Conservation (phyloP, 1,139 yeast genomes). For the Insectozyma bohioensis region DNA sequence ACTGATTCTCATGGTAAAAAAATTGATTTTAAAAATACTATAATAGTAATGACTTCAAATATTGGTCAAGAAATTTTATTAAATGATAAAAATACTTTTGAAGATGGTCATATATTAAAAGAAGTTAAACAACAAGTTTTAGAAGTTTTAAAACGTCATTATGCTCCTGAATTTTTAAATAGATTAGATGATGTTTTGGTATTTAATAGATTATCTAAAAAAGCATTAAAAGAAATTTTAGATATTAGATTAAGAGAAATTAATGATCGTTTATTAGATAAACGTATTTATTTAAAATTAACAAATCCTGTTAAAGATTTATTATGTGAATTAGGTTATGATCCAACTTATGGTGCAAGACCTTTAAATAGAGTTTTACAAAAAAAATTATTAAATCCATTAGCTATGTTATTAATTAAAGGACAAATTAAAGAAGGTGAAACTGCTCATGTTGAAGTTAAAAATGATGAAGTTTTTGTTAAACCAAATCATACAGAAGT, state of each 20-base stretch:
- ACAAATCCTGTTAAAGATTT: slow-evolving; percentile 66
- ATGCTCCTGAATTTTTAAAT: slow-evolving; percentile 94
- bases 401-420: slow-evolving; percentile 75
- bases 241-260: slow-evolving; percentile 82
- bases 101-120: slow-evolving; percentile 47
- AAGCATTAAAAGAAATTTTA: slow-evolving; percentile 72
- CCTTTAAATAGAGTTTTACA: slow-evolving; percentile 91
- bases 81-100: slow-evolving; percentile 48
- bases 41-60: slow-evolving; percentile 96
- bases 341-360: slow-evolving; percentile 90
- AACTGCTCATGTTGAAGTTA: slow-evolving; percentile 44
- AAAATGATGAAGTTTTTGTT: slow-evolving; percentile 32
- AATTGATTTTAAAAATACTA: slow-evolving; percentile 90
- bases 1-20: slow-evolving; percentile 95
- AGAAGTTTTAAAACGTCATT: slow-evolving; percentile 65
- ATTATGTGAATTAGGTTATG: slow-evolving; percentile 85
- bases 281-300: slow-evolving; percentile 67
- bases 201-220: slow-evolving; percentile 81
- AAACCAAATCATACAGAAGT: slow-evolving; percentile 44
- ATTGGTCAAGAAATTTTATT: slow-evolving; percentile 89
- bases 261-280: slow-evolving; percentile 72
- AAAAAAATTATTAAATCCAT: slow-evolving; percentile 76
- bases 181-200: slow-evolving; percentile 89
- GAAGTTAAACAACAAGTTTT: slow-evolving; percentile 57
- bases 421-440: slow-evolving; percentile 78